Evolutionary conservation across 2,329 filamentous ascomycete species (phyloP).

Genomic region (Colletotrichum sansevieriae): DNA sequence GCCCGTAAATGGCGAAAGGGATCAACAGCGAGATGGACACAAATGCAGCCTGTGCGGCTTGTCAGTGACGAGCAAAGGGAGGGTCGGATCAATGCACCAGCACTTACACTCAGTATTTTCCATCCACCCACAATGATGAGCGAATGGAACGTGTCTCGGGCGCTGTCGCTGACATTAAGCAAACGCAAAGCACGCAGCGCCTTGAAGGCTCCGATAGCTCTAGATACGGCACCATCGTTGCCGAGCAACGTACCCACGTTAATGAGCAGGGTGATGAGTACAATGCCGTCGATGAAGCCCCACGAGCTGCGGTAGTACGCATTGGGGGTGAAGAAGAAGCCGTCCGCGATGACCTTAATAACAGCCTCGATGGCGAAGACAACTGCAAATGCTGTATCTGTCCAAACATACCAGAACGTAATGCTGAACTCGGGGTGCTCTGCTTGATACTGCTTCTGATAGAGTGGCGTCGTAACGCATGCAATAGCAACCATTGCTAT

Average conservation of each 20-base stretch:
- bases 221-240: slow-evolving; percentile 85
- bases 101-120: slow-evolving; percentile 86
- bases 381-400: slow-evolving; percentile 88
- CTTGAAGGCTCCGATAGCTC: slow-evolving; percentile 96
- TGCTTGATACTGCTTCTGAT: slow-evolving; percentile 88
- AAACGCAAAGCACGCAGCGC: slow-evolving; percentile 90
- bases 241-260: slow-evolving; percentile 88
- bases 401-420: slow-evolving; percentile 94
- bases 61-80: background rate
- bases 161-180: slow-evolving; percentile 96
- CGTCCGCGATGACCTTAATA: slow-evolving; percentile 96
- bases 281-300: slow-evolving; percentile 94
- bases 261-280: slow-evolving; percentile 94
- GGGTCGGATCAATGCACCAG: slow-evolving; percentile 48
- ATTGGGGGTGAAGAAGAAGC: slow-evolving; percentile 96
- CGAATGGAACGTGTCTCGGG: slow-evolving; percentile 95
- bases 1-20: slow-evolving; percentile 94
- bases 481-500: slow-evolving; percentile 98
- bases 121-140: slow-evolving; percentile 93
- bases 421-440: slow-evolving; percentile 68
- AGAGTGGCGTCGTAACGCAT: slow-evolving; percentile 93
- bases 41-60: slow-evolving; percentile 75
- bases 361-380: slow-evolving; percentile 88
- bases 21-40: slow-evolving; percentile 95
- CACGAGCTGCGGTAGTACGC: slow-evolving; percentile 96